These are phyloP conservation scores for Gossypium aridum DNA, from an alignment of 441 rosid genomes.

Conservation along the genomic window DNA sequence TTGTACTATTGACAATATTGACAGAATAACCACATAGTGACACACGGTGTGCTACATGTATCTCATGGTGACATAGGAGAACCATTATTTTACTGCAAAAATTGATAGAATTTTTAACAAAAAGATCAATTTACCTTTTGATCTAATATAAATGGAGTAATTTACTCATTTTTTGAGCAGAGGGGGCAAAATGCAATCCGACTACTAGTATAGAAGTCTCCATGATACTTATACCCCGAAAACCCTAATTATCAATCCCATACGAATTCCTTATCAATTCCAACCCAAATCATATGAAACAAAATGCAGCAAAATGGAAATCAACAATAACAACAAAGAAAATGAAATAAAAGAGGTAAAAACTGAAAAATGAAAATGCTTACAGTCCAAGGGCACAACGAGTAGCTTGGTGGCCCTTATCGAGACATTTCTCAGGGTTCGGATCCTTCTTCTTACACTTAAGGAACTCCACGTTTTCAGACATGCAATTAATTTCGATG, in stretches of 20 bases:
- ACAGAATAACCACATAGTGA: too few relatives aligned
- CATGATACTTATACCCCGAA: background rate
- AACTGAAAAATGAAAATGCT: constrained; percentile 19
- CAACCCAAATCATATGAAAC: background rate
- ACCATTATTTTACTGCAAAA: too few relatives aligned
- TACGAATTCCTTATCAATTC: background rate
- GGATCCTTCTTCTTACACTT: constrained; percentile 96
- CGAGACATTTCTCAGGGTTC: constrained; percentile 95
- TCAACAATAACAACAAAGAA: background rate
- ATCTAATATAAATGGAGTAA: too few relatives aligned
- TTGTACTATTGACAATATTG: too few relatives aligned
- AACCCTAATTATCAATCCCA: background rate
- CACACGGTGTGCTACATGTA: too few relatives aligned
- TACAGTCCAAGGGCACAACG: constrained; percentile 90
- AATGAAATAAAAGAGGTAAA: background rate
- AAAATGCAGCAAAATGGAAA: background rate
- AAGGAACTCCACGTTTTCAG: constrained; percentile 80
- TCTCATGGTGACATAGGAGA: too few relatives aligned
- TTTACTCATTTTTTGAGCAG: too few relatives aligned
- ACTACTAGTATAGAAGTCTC: too few relatives aligned
- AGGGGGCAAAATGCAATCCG: too few relatives aligned
- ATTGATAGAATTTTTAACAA: too few relatives aligned
- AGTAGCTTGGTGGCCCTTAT: constrained; percentile 88
- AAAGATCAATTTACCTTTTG: too few relatives aligned
- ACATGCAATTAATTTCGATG: constrained; percentile 52